Evolutionary conservation across 371 early-diverging fungal genomes (phyloP), one percentile per base, ranked within the genome.

Genomic region (Actinomucor elegans): DNA sequence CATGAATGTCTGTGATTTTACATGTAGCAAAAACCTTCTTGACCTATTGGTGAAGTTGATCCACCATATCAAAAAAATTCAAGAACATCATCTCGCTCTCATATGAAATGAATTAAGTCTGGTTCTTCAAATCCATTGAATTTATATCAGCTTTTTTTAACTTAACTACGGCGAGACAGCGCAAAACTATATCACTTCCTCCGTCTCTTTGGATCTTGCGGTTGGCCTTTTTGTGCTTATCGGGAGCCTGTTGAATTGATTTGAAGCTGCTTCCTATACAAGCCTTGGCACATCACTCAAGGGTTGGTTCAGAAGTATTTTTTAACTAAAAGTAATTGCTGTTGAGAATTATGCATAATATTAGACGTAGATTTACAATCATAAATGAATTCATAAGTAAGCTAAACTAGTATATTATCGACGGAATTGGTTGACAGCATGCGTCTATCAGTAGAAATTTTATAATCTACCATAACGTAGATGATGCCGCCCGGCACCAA

Each of bases 321-420:
- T n/a, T 97, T 97, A 24, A 94, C 94, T 55, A 86, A 65, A 40
- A 93, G 72, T 14, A 69, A 41, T 21, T 41, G 15, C 15, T 37
- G 15, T 20, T 60, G 94, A 94, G 76, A 46, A 10, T 63, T 56
- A 1, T 64, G 38, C 5, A 89, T 86, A 21, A 95, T 52, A 21
- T 97, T 95, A 31, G 93, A 92, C 80, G 97, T 98, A 35, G 93
- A 92, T 77, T 98, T 98, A 66, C 98, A 87, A 63, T 95, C 94
- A 51, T 97, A 90, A 20, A 94, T 87, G 61, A 98, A 98, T 69
- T 98, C 98, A 36, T 95, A 80, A 5, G 93, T 93, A n/a, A 28
- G 85, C 82, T 5, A 75, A 46, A 61, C 89, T 80, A 26, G 71
- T 62, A 61, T 57, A 81, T 18, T 76, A 62, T 10, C 64, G 50